Percentiles rank a stretch among this genome's conserved stretches.
Conservation (phyloP, 495 filamentous ascomycete species). For the Podospora didyma region DNA sequence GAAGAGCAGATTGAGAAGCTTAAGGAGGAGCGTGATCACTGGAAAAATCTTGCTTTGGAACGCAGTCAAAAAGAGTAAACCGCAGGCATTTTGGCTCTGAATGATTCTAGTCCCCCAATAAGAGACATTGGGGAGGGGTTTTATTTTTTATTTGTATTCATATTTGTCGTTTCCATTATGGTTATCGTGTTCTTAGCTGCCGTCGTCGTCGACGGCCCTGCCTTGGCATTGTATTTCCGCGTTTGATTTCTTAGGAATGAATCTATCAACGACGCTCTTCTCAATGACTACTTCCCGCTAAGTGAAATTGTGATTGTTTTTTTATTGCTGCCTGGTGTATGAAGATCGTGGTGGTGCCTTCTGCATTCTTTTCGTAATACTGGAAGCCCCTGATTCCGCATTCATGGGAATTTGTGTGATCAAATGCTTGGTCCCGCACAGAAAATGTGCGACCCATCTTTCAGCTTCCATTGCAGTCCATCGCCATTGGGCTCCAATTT, state of each 20-base stretch:
- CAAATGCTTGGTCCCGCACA: no score
- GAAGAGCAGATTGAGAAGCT: slow-evolving; percentile 50
- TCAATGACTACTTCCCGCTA: neutral
- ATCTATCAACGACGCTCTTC: neutral
- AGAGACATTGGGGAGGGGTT: slow-evolving; percentile 27
- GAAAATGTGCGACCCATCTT: no score
- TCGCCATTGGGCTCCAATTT: no score
- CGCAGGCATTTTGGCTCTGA: slow-evolving; percentile 26
- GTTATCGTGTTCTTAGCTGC: slow-evolving; percentile 6
- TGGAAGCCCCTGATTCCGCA: no score
- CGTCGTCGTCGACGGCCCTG: neutral
- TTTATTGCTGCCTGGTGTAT: no score
- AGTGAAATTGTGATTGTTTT: neutral
- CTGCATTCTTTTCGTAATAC: no score
- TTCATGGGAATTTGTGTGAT: no score
- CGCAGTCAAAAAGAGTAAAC: slow-evolving; percentile 31
- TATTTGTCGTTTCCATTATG: slow-evolving; percentile 15
- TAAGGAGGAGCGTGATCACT: slow-evolving; percentile 52
- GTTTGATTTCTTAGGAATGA: slow-evolving; percentile 6
- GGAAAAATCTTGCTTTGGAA: slow-evolving; percentile 51
- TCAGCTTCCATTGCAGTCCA: no score
- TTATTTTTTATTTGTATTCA: slow-evolving; percentile 11
- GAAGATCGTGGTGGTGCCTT: no score
- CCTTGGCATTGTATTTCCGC: slow-evolving; percentile 11
- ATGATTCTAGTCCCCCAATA: slow-evolving; percentile 30